Percentiles rank a stretch among this genome's conserved stretches.
Evolutionary conservation across 2,329 filamentous ascomycete genomes (phyloP).

Genomic region (Pochonia chlamydosporia): DNA sequence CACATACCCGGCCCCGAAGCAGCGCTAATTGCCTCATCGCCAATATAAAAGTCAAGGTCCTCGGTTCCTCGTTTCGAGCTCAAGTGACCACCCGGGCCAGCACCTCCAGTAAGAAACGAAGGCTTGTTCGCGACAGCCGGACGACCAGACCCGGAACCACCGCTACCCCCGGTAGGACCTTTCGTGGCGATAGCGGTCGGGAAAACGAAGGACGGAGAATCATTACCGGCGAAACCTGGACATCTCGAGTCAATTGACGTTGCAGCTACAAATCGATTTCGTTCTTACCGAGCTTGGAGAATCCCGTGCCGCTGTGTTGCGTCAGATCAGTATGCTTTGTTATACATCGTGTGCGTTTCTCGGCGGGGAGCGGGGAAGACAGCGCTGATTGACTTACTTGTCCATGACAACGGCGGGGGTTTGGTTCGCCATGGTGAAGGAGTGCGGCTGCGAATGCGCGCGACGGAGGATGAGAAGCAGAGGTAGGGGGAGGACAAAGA

Average conservation of each 20-base stretch:
- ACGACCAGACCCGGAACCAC: slow-evolving; percentile 77
- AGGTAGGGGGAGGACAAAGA: slow-evolving; percentile 3
- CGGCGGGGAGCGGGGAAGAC: slow-evolving; percentile 20
- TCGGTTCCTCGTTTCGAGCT: slow-evolving; percentile 93
- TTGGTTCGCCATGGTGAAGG: slow-evolving; percentile 77
- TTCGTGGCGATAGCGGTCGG: slow-evolving; percentile 98
- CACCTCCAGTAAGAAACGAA: slow-evolving; percentile 86
- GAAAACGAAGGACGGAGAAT: slow-evolving; percentile 98
- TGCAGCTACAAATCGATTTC: neutral
- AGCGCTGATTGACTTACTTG: slow-evolving; percentile 75
- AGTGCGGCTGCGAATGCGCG: slow-evolving; percentile 18
- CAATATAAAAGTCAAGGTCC: slow-evolving; percentile 97
- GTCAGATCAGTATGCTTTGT: slow-evolving; percentile 25
- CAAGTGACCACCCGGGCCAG: slow-evolving; percentile 68
- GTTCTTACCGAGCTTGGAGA: slow-evolving; percentile 88
- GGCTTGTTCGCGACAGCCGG: slow-evolving; percentile 92
- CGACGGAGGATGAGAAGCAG: slow-evolving; percentile 1
- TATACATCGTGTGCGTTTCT: slow-evolving; percentile 18
- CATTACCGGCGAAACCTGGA: slow-evolving; percentile 94
- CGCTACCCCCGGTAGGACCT: slow-evolving; percentile 62
- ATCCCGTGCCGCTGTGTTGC: slow-evolving; percentile 83
- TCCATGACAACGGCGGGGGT: slow-evolving; percentile 99
- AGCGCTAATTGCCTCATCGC: slow-evolving; percentile 87
- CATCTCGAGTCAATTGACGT: slow-evolving; percentile 18
- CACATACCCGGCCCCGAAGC: slow-evolving; percentile 70